Evolutionary conservation across 2,329 filamentous ascomycete genomes (phyloP).

Genomic region (Colletotrichum sp.): DNA sequence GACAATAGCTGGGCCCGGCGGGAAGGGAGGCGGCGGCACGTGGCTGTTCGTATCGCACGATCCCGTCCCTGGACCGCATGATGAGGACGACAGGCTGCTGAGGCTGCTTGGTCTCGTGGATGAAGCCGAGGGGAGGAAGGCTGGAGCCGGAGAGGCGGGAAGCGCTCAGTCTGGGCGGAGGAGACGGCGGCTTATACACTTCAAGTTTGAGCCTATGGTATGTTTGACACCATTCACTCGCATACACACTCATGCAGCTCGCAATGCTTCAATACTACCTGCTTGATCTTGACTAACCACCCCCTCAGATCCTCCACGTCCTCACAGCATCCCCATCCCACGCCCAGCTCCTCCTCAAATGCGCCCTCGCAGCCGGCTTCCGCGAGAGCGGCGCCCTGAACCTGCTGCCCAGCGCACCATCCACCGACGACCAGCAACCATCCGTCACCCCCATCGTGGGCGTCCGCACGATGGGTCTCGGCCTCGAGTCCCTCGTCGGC

Average conservation of each 20-base stretch:
- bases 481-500: slow-evolving; percentile 83
- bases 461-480: slow-evolving; percentile 81
- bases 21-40: slow-evolving; percentile 81
- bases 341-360: slow-evolving; percentile 77
- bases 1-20: slow-evolving; percentile 68
- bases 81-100: slow-evolving; percentile 22
- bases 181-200: slow-evolving; percentile 67
- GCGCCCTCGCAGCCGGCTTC: slow-evolving; percentile 82
- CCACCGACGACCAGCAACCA: slow-evolving; percentile 35
- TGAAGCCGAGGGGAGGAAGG: slow-evolving; percentile 22
- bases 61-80: slow-evolving; percentile 50
- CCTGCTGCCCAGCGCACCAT: slow-evolving; percentile 41
- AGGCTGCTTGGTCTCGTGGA: slow-evolving; percentile 42
- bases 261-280: background rate
- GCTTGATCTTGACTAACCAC: background rate
- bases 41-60: slow-evolving; percentile 93
- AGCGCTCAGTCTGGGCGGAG: slow-evolving; percentile 24
- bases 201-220: slow-evolving; percentile 97
- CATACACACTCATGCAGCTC: background rate
- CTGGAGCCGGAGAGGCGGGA: background rate
- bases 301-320: slow-evolving; percentile 81
- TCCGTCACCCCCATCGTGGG: slow-evolving; percentile 74
- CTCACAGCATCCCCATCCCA: slow-evolving; percentile 76
- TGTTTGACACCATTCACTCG: slow-evolving; percentile 31
- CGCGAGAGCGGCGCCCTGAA: slow-evolving; percentile 87